phyloP scores from a whole-genome alignment of 352 stramenopile species.

The Phytopythium montanum region DNA sequence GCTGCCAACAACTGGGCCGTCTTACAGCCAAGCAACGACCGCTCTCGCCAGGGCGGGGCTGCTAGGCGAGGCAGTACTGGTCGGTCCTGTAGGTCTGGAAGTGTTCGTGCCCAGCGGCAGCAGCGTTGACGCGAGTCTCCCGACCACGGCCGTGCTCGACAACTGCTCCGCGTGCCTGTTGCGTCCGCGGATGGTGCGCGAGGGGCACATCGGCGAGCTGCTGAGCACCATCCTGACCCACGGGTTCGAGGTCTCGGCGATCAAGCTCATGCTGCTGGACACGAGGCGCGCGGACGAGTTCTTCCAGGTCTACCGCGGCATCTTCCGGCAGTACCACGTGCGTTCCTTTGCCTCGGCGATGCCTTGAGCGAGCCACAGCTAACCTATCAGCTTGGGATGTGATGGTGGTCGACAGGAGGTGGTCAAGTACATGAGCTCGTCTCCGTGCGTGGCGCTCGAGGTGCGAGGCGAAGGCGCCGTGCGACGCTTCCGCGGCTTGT shows the following conservation, averaged over 20 bases:
- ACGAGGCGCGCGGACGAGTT: slow-evolving; percentile 86
- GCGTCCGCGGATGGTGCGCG: slow-evolving; percentile 51
- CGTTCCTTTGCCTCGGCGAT: slow-evolving; percentile 3
- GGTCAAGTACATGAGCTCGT: slow-evolving; percentile 90
- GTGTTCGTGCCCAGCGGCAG: slow-evolving; percentile 31
- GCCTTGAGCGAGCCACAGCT: not conserved
- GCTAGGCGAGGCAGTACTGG: slow-evolving; percentile 18
- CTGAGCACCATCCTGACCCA: slow-evolving; percentile 71
- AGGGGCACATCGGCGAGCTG: slow-evolving; percentile 67
- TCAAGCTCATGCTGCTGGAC: slow-evolving; percentile 83
- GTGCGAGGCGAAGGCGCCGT: slow-evolving; percentile 85
- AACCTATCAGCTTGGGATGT: not conserved
- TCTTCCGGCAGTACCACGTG: slow-evolving; percentile 71
- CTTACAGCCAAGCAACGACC: slow-evolving; percentile 2
- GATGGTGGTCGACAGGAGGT: slow-evolving; percentile 43
- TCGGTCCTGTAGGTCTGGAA: slow-evolving; percentile 9
- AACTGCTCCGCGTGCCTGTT: slow-evolving; percentile 66
- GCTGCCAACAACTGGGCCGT: slow-evolving; percentile 7
- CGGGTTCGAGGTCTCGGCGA: slow-evolving; percentile 88
- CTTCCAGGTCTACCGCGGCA: slow-evolving; percentile 84
- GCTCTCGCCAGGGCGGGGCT: slow-evolving; percentile 4
- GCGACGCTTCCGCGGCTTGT: slow-evolving; percentile 70
- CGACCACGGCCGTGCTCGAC: slow-evolving; percentile 53
- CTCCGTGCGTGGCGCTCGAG: slow-evolving; percentile 86
- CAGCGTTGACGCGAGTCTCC: slow-evolving; percentile 13